Evolutionary conservation across 2,329 filamentous ascomycete genomes (phyloP), one percentile per base, ranked within the genome.

Genomic region (Catunica adiposa): DNA sequence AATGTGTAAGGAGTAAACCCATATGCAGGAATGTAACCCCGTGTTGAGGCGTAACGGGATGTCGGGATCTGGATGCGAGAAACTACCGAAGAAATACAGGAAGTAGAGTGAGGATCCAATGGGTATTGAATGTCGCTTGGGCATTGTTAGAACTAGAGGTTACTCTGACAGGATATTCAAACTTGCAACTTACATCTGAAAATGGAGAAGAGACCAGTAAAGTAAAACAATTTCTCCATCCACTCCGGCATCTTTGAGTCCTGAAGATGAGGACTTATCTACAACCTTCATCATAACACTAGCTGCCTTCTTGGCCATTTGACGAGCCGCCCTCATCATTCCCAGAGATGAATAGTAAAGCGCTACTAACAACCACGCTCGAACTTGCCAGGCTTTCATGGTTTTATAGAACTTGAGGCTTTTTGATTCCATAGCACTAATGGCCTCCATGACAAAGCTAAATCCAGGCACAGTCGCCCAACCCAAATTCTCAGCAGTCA

Each of bases 181-280:
- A 25, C 11, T 25, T 14, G 17, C n/a, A 31, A 46, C 55, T 51
- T 56, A 56, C 55, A 56, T 56, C 15, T 56, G 55, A 25, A 52
- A 56, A 11, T 46, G 37, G 9, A 51, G 31, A 29, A 56, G 38
- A 14, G 55, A 52, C 55, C 55, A 56, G 20, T 52, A 56, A 3
- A 56, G 17, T 26, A 56, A 44, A 14, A 56, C 20, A 23, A 23
- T 38, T 25, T 55, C 55, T 7, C 38, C 50, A 29, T 56, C 55
- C 15, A 29, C 34, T 7, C 17, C 50, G 11, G 25, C 50, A 22
- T 46, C 40, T 9, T 26, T 51, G 25, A 56, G 26, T 8, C 44
- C 44, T 20, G 44, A 48, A 11, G 44, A 25, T 5, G 44, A 15
- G 4, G 44, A 22, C 15, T 48, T 48, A 6, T 3, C 22, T 5